phyloP scores from a whole-genome alignment of 2,329 filamentous ascomycete genomes.

The Pseudogymnoascus sp. region DNA sequence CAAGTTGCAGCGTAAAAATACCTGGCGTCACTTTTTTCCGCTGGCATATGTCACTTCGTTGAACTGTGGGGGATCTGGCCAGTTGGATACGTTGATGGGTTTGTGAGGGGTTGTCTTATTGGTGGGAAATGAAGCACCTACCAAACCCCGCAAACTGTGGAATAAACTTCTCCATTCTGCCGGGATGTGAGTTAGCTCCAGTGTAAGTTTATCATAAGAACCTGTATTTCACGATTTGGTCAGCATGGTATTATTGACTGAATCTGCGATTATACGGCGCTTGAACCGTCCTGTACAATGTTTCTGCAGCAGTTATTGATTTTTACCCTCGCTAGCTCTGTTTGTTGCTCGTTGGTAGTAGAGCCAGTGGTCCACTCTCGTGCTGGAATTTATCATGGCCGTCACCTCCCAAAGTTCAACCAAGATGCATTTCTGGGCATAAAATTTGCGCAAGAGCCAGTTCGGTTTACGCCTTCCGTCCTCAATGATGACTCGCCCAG shows the following conservation, averaged over 20 bases:
- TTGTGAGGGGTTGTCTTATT: neutral
- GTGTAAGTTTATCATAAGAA: neutral
- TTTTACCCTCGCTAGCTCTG: neutral
- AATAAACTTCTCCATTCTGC: neutral
- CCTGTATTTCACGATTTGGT: neutral
- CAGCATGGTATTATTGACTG: neutral
- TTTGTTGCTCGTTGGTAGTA: neutral
- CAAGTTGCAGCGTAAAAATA: neutral
- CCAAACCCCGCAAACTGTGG: neutral
- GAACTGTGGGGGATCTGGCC: neutral
- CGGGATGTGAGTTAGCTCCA: neutral
- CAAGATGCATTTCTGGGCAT: slow-evolving; percentile 1
- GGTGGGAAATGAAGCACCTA: slow-evolving; percentile 1
- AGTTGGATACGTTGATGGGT: neutral
- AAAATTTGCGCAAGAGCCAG: neutral
- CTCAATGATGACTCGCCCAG: neutral
- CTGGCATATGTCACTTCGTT: too few species aligned
- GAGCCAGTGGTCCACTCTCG: neutral
- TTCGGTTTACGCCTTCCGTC: neutral
- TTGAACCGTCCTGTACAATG: neutral
- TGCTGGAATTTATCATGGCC: neutral
- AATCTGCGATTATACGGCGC: neutral
- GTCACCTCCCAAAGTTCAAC: neutral
- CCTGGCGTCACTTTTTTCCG: neutral
- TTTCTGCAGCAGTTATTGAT: neutral